Percentiles rank a stretch among this genome's conserved stretches.
Conservation (phyloP, 225 moss, liverwort and hornwort species). For the Pseudoscleropodium purum region DNA sequence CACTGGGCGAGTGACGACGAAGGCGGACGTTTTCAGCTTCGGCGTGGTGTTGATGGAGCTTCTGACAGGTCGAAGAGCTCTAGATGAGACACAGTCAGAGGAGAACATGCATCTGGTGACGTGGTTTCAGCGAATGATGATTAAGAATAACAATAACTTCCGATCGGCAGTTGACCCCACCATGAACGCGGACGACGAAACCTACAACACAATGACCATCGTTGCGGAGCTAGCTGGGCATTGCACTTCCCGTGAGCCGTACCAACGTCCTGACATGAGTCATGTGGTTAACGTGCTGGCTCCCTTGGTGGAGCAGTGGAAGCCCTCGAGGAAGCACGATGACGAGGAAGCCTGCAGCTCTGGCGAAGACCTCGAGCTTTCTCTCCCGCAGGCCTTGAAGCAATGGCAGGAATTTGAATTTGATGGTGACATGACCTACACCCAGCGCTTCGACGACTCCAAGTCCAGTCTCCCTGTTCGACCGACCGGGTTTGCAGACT, state of each 20-base stretch:
- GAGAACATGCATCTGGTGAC: slow-evolving; percentile 66
- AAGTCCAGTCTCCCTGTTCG: slow-evolving; percentile 82
- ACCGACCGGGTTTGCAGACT: slow-evolving; percentile 81
- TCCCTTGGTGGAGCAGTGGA: slow-evolving; percentile 85
- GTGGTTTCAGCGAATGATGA: slow-evolving; percentile 53
- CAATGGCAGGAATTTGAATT: slow-evolving; percentile 75
- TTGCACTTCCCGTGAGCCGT: slow-evolving; percentile 86
- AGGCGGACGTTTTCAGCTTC: slow-evolving; percentile 63
- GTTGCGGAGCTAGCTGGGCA: slow-evolving; percentile 87
- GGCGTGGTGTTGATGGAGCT: slow-evolving; percentile 64
- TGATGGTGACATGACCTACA: slow-evolving; percentile 6
- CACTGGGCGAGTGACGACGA: slow-evolving; percentile 53
- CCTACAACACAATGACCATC: slow-evolving; percentile 31
- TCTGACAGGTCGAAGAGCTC: slow-evolving; percentile 45
- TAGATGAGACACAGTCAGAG: slow-evolving; percentile 46
- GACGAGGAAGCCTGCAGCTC: slow-evolving; percentile 46
- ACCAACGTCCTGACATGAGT: slow-evolving; percentile 90
- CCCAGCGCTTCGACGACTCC: slow-evolving; percentile 48
- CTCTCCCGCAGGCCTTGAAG: slow-evolving; percentile 81
- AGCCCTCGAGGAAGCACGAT: slow-evolving; percentile 23
- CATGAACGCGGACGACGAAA: slow-evolving; percentile 50
- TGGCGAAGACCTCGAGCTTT: slow-evolving; percentile 56
- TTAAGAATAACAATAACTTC: slow-evolving; percentile 23
- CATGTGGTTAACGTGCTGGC: slow-evolving; percentile 71
- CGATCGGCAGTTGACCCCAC: slow-evolving; percentile 31